A percentile compares a stretch with the other conserved stretches of the same genome.
Evolutionary conservation across 495 filamentous ascomycete species (phyloP).

Genomic region (Trichodelitschia bisporula): DNA sequence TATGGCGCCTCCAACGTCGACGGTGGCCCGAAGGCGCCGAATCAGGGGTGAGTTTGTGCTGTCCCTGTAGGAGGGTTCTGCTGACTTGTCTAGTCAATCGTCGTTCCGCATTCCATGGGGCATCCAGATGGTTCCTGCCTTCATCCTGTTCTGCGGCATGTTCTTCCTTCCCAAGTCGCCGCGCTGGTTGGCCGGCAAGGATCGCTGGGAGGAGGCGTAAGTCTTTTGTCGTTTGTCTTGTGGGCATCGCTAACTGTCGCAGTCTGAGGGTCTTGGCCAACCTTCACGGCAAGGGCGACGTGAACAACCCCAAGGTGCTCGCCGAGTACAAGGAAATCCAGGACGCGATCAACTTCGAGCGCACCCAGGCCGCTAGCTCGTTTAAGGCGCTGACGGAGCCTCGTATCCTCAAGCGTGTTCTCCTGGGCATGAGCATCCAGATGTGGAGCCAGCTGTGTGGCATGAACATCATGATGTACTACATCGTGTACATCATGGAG

Average conservation of each 20-base stretch:
- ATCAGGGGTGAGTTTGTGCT: conserved; percentile 17
- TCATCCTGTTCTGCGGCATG: conserved; percentile 37
- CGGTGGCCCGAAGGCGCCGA: conserved; percentile 30
- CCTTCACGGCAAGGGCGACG: conserved; percentile 37
- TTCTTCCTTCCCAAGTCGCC: conserved; percentile 52
- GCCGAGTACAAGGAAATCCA: conserved; percentile 44
- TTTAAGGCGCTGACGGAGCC: conserved; percentile 34
- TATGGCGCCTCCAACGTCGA: conserved; percentile 39
- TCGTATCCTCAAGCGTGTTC: conserved; percentile 40
- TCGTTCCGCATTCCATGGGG: conserved; percentile 56
- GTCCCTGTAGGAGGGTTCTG: too few species aligned
- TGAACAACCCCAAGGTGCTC: conserved; percentile 34
- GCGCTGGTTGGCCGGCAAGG: conserved; percentile 49
- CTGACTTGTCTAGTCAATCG: conserved; percentile 17
- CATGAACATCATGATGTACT: conserved; percentile 44
- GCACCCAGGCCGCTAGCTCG: conserved; percentile 28
- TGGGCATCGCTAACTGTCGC: not conserved
- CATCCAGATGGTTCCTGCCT: conserved; percentile 44
- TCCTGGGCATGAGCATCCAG: conserved; percentile 47
- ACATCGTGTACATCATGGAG: conserved; percentile 54
- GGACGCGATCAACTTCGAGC: conserved; percentile 34
- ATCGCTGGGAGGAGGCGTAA: conserved; percentile 47
- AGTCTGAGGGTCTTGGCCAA: conserved; percentile 29
- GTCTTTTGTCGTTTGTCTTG: not conserved
- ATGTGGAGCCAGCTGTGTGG: conserved; percentile 50